phyloP scores from a whole-genome alignment of 345 rosid genomes.

The Eucalyptus rudis region DNA sequence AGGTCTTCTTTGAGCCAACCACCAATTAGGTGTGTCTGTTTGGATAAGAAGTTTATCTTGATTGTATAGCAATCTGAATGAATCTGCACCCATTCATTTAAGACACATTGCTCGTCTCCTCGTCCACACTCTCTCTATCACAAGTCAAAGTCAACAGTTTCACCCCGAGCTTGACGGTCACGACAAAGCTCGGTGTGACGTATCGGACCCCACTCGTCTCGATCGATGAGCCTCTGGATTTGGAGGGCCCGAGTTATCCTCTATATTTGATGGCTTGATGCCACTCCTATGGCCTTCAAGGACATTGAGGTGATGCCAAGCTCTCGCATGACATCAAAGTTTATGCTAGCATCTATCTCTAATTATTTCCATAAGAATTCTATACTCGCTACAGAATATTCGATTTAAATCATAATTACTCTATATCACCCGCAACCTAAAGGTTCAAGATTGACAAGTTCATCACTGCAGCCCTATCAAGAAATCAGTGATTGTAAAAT shows the following conservation, averaged over 20 bases:
- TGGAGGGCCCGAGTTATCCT: background rate
- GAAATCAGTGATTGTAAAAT: background rate
- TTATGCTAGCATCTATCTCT: background rate
- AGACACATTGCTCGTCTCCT: background rate
- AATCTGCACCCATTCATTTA: background rate
- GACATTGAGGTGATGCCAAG: background rate
- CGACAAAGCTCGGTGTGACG: accelerated
- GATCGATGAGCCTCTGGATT: background rate
- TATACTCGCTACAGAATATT: accelerated
- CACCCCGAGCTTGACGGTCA: background rate
- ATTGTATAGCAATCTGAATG: too few relatives aligned
- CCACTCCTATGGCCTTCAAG: background rate
- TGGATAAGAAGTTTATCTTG: too few relatives aligned
- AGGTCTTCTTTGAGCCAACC: too few relatives aligned
- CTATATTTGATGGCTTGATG: background rate
- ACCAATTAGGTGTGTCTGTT: too few relatives aligned
- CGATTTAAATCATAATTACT: background rate
- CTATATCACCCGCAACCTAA: accelerated
- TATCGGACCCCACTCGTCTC: background rate
- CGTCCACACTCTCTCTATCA: background rate
- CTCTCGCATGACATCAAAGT: background rate
- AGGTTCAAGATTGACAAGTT: background rate
- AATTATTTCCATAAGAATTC: accelerated
- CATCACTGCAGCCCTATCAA: background rate
- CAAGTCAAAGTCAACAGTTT: background rate